phyloP scores from a whole-genome alignment of 2,329 filamentous ascomycete species.

The Cordyceps fumosorosea region DNA sequence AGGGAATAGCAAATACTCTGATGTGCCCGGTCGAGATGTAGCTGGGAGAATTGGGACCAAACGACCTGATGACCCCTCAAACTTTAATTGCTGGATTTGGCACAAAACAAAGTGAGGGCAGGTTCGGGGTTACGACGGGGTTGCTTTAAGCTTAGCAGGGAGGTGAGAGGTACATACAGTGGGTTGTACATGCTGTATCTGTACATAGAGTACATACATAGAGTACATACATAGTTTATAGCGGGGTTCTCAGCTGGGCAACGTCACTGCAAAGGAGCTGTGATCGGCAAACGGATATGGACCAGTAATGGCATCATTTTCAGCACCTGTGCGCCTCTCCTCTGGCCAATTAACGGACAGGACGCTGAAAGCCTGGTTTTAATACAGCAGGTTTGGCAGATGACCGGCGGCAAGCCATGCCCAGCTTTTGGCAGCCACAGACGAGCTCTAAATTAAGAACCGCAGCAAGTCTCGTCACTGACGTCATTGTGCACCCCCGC shows the following conservation, averaged over 20 bases:
- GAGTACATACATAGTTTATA: too few species aligned
- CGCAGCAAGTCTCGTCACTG: neutral
- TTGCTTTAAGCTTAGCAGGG: neutral
- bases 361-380: neutral
- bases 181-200: too few species aligned
- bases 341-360: neutral
- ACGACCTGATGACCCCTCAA: neutral
- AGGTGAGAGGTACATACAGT: neutral
- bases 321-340: neutral
- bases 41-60: neutral
- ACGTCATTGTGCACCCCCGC: neutral
- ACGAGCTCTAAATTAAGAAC: neutral
- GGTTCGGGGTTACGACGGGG: neutral
- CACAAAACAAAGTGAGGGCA: neutral
- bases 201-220: too few species aligned
- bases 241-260: neutral
- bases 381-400: neutral
- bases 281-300: neutral
- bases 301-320: slow-evolving; percentile 7
- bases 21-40: neutral
- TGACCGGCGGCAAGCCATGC: neutral
- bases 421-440: neutral
- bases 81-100: neutral
- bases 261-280: slow-evolving; percentile 3
- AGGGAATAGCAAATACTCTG: neutral